Conservation (phyloP, 768 basidiomycete genomes). For the Mycena epipterygia region DNA sequence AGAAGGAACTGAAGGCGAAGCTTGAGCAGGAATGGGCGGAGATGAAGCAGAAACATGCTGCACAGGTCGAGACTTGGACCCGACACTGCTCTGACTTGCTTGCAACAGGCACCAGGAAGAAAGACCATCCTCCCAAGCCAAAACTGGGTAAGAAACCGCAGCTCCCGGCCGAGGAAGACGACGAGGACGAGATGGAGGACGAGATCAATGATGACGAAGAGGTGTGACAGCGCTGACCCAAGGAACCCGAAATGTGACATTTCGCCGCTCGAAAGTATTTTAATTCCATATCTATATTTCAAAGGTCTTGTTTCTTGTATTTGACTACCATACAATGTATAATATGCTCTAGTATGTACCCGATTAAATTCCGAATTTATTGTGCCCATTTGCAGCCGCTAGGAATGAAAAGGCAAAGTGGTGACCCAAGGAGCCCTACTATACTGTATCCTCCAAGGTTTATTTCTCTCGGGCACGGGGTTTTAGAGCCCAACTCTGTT, state of each 20-base stretch:
- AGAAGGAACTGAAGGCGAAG: background rate
- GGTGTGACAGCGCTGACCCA: slow-evolving; percentile 17
- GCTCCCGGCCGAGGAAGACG: slow-evolving; percentile 25
- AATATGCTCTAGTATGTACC: slow-evolving; percentile 2
- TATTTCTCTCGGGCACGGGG: too few relatives aligned
- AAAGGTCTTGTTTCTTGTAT: background rate
- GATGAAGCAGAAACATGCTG: slow-evolving; percentile 8
- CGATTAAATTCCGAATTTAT: too few relatives aligned
- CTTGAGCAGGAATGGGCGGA: slow-evolving; percentile 3
- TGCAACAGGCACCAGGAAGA: too few relatives aligned
- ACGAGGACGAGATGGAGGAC: slow-evolving; percentile 27
- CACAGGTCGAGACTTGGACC: background rate
- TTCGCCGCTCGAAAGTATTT: background rate
- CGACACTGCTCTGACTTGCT: slow-evolving; percentile 7
- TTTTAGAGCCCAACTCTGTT: too few relatives aligned
- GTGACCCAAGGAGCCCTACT: too few relatives aligned
- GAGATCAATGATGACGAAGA: slow-evolving; percentile 16
- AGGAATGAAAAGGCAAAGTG: too few relatives aligned
- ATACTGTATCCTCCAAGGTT: too few relatives aligned
- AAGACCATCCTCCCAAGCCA: too few relatives aligned
- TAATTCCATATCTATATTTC: background rate
- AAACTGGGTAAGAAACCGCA: slow-evolving; percentile 35
- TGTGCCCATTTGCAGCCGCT: too few relatives aligned
- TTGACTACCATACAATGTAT: background rate
- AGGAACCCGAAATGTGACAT: slow-evolving; percentile 9